Conservation (phyloP, 495 filamentous ascomycete genomes). For the Tuber brumale region DNA sequence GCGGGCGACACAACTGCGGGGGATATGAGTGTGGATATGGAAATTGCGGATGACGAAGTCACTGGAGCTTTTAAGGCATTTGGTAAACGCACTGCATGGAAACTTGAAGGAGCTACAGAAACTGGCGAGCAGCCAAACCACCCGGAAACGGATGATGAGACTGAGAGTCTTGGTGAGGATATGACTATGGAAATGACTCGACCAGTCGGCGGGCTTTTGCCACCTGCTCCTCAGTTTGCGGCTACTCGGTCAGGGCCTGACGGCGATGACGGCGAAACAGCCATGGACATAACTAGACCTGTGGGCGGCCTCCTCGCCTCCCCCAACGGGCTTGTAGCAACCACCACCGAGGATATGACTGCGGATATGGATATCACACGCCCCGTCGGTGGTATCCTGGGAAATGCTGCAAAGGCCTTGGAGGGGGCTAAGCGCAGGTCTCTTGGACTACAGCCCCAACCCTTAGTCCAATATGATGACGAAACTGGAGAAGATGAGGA, state of each 20-base stretch:
- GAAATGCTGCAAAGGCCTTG: slow-evolving; percentile 16
- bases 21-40: slow-evolving; percentile 35
- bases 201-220: slow-evolving; percentile 35
- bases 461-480: not conserved
- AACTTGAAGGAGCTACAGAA: slow-evolving; percentile 29
- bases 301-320: slow-evolving; percentile 47
- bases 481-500: slow-evolving; percentile 39
- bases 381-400: slow-evolving; percentile 53
- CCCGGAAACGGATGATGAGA: slow-evolving; percentile 8
- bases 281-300: slow-evolving; percentile 50
- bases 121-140: not conserved
- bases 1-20: slow-evolving; percentile 52
- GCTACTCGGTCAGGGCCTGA: slow-evolving; percentile 52
- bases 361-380: slow-evolving; percentile 51
- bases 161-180: slow-evolving; percentile 5
- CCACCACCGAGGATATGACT: slow-evolving; percentile 32
- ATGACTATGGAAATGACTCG: slow-evolving; percentile 30
- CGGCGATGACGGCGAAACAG: slow-evolving; percentile 48
- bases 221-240: slow-evolving; percentile 54
- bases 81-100: slow-evolving; percentile 35
- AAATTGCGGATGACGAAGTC: slow-evolving; percentile 19
- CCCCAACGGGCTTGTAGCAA: slow-evolving; percentile 16
- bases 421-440: slow-evolving; percentile 19
- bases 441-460: slow-evolving; percentile 10
- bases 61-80: slow-evolving; percentile 27